phyloP scores from a whole-genome alignment of 805 yeast genomes.

The Nakazawaea molendinolei region DNA sequence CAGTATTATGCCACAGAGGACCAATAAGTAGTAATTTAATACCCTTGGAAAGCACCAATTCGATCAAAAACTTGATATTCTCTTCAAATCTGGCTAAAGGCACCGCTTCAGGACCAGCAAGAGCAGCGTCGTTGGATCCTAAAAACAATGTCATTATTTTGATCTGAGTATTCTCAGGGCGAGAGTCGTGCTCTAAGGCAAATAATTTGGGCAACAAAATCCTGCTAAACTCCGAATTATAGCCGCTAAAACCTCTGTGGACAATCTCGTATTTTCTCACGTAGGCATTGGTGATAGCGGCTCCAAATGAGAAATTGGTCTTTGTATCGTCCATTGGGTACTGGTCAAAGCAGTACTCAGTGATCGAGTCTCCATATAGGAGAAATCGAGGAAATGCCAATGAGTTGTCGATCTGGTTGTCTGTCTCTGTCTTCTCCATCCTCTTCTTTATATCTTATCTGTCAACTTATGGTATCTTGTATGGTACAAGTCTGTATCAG shows the following conservation, averaged over 20 bases:
- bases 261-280: conserved; percentile 59
- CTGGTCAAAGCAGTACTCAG: conserved; percentile 24
- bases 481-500: too few species aligned
- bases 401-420: neutral
- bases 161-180: conserved; percentile 26
- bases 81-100: conserved; percentile 34
- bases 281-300: conserved; percentile 27
- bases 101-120: conserved; percentile 39
- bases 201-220: conserved; percentile 45
- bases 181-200: conserved; percentile 34
- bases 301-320: conserved; percentile 18
- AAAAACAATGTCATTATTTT: conserved; percentile 52
- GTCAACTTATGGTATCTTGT: too few species aligned
- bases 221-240: conserved; percentile 56
- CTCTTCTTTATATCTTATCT: neutral
- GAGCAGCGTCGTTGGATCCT: conserved; percentile 74
- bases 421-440: neutral
- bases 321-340: conserved; percentile 10
- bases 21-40: conserved; percentile 55
- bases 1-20: conserved; percentile 51
- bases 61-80: conserved; percentile 41
- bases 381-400: conserved; percentile 15
- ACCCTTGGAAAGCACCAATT: conserved; percentile 29
- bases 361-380: conserved; percentile 31
- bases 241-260: conserved; percentile 74